Evolutionary conservation across 176 grass and related monocot species (phyloP).

Genomic region (Oryza glaberrima): DNA sequence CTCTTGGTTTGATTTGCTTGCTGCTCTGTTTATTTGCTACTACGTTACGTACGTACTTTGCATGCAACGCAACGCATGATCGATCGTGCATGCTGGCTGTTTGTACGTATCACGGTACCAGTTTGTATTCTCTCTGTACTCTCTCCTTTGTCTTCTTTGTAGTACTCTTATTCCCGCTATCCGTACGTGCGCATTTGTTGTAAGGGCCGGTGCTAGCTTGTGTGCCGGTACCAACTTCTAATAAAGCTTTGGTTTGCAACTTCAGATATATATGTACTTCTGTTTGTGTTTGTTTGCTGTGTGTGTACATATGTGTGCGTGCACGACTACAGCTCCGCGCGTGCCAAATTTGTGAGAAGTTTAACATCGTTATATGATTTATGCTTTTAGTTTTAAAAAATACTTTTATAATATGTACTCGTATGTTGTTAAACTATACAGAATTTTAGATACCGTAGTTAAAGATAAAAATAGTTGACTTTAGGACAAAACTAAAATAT

Average conservation of each 20-base stretch:
- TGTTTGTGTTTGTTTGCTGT: neutral
- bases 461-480: too few species aligned
- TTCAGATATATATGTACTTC: neutral
- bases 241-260: constrained; percentile 12
- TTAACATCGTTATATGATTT: too few species aligned
- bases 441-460: too few species aligned
- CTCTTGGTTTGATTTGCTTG: neutral
- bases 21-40: neutral
- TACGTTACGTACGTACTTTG: neutral
- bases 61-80: neutral
- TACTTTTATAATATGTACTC: too few species aligned
- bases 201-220: neutral
- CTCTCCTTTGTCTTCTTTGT: neutral
- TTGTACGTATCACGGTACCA: neutral
- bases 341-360: too few species aligned
- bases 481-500: too few species aligned
- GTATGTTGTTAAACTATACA: too few species aligned
- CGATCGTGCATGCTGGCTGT: neutral
- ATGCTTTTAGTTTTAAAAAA: too few species aligned
- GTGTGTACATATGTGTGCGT: neutral
- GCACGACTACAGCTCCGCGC: neutral
- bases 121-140: neutral
- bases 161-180: neutral
- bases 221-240: neutral
- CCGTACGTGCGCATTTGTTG: constrained; percentile 19